A percentile compares a stretch with the other conserved stretches of the same genome.
Evolutionary conservation across 495 filamentous ascomycete genomes (phyloP).

Genomic region (Platismatia glauca): DNA sequence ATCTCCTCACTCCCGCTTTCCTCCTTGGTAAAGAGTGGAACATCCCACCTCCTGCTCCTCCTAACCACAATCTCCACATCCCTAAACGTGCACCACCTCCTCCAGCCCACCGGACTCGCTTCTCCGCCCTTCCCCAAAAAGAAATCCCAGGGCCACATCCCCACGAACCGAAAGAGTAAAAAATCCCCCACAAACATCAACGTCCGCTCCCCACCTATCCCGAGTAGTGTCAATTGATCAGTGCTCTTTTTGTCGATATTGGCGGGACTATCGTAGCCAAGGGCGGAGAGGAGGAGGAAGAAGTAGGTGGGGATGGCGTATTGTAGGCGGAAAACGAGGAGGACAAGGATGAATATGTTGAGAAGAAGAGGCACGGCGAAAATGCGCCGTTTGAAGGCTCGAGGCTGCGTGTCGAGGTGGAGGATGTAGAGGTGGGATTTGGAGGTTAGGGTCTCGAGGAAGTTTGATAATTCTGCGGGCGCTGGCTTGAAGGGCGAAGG

Average conservation of each 20-base stretch:
- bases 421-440: constrained; percentile 63
- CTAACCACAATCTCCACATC: constrained; percentile 68
- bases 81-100: constrained; percentile 58
- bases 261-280: constrained; percentile 51
- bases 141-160: constrained; percentile 70
- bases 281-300: constrained; percentile 45
- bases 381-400: constrained; percentile 61
- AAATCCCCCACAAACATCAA: constrained; percentile 62
- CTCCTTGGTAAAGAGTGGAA: constrained; percentile 19
- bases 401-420: constrained; percentile 60
- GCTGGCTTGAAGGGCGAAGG: constrained; percentile 57
- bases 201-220: constrained; percentile 44
- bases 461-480: constrained; percentile 47
- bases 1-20: constrained; percentile 30
- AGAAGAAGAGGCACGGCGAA: constrained; percentile 64
- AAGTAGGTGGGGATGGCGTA: constrained; percentile 57
- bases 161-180: constrained; percentile 55
- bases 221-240: constrained; percentile 40
- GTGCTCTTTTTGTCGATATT: constrained; percentile 47
- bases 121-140: constrained; percentile 37
- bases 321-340: constrained; percentile 55
- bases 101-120: constrained; percentile 56
- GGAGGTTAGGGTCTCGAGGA: constrained; percentile 49
- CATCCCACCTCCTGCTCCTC: constrained; percentile 51
- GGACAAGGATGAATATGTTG: constrained; percentile 50